Base-by-base conservation (phyloP, 2,329 filamentous ascomycete species). In the Paecilomyces sp. region DNA sequence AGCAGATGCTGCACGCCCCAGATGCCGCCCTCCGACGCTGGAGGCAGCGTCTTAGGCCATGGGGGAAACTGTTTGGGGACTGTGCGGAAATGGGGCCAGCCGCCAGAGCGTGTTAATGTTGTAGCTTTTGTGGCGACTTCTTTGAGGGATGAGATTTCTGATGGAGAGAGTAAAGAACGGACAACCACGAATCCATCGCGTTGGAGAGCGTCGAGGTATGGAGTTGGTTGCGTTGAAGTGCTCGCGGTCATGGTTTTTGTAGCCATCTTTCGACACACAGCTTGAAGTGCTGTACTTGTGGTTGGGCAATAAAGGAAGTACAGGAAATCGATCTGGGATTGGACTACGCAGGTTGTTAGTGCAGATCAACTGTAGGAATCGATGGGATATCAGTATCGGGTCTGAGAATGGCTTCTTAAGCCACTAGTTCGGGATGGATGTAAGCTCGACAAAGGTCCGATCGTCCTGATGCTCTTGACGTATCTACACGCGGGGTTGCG, bases 11-110 rank as follows among this genome's bases (percentile, higher is more conserved):
- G 91, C 2, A 95, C 88, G 63, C 91, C 91, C 92, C 91, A 96
- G 74, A 96, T 95, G 22, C 90, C 90, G 57, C 81, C 76, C 56
- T 79, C 73, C 0, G 70, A 71, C 41, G 74, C 72, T 1, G 77
- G 75, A 0, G 80, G 77, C 1, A 81, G 77, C 56, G 80, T 79
- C n/a, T 79, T 80, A 3, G 83, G 79, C 91, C 91, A 96, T 0
- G 92, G 92, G 0, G 91, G 92, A 77, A 96, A 96, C 75, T 96
- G 91, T 75, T 95, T 95, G 58, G 90, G 90, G 2, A 94, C 84
- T 0, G 90, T 93, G 64, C 91, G 88, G 68, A 95, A 86, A 75
- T 89, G 83, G 2, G 90, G 90, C 91, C 91, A 96, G 63, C 81
- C 70, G 41, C 91, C 91, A n/a, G 78, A 66, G 63, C 89, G 85